Percentiles rank a stretch among this genome's conserved stretches.
Conservation (phyloP, 345 rosid species). For the Eucalyptus cloeziana region DNA sequence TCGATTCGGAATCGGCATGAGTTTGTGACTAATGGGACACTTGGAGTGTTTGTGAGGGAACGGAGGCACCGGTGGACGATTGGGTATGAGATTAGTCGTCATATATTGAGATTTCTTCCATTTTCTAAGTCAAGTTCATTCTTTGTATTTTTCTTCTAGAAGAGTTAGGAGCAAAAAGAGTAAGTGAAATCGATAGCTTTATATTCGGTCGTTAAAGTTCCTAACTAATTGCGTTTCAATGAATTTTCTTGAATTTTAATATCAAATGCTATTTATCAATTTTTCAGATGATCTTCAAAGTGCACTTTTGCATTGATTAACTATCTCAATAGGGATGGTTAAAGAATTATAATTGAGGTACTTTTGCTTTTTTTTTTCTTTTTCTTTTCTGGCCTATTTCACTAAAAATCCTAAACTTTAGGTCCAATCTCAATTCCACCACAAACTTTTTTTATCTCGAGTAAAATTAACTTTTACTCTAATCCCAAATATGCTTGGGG, state of each 20-base stretch:
- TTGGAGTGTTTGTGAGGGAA: neutral
- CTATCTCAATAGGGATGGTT: neutral
- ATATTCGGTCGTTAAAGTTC: neutral
- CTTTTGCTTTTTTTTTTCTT: neutral
- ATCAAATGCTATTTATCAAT: neutral
- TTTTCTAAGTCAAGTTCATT: neutral
- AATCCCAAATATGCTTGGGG: no score
- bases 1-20: neutral
- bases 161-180: neutral
- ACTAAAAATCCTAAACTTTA: neutral
- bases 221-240: neutral
- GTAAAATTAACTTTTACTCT: no score
- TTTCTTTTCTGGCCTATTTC: neutral
- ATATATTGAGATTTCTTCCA: neutral
- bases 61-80: neutral
- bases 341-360: neutral
- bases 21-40: neutral
- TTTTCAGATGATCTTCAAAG: neutral
- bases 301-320: neutral
- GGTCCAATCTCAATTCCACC: neutral
- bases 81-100: neutral
- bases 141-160: neutral
- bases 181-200: neutral
- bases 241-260: neutral
- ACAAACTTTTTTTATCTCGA: rapidly evolving